A percentile compares a stretch with the other conserved stretches of the same genome.
phyloP scores from a whole-genome alignment of 2,329 filamentous ascomycete genomes.

The Claviceps pazoutovae region DNA sequence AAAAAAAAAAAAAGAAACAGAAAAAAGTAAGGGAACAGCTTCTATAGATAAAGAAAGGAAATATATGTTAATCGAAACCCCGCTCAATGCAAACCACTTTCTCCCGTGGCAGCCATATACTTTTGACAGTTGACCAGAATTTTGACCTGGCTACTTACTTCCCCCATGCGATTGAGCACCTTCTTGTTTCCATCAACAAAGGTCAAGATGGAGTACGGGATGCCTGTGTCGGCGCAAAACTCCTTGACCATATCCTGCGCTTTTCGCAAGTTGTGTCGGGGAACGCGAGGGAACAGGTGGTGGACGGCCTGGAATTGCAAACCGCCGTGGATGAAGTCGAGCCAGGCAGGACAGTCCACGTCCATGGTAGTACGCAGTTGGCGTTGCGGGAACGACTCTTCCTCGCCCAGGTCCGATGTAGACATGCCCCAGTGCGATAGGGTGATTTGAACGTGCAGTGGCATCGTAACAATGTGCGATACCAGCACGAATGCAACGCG shows the following conservation, averaged over 20 bases:
- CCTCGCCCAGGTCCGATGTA: slow-evolving; percentile 46
- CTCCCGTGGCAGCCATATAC: slow-evolving; percentile 33
- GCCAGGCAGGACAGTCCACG: slow-evolving; percentile 56
- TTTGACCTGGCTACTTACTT: slow-evolving; percentile 46
- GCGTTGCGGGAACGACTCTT: slow-evolving; percentile 54
- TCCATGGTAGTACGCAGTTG: slow-evolving; percentile 63
- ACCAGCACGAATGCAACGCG: slow-evolving; percentile 50
- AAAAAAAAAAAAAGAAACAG: background rate
- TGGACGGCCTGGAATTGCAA: slow-evolving; percentile 62
- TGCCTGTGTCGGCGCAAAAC: slow-evolving; percentile 50
- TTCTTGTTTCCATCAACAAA: slow-evolving; percentile 50
- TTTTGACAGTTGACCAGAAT: slow-evolving; percentile 44
- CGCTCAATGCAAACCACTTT: slow-evolving; percentile 22
- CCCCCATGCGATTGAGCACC: slow-evolving; percentile 32
- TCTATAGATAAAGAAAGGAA: background rate
- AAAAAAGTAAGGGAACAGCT: background rate
- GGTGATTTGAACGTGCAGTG: slow-evolving; percentile 58
- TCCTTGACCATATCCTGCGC: slow-evolving; percentile 45
- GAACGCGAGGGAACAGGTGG: slow-evolving; percentile 54
- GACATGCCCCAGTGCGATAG: slow-evolving; percentile 62
- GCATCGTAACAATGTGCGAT: slow-evolving; percentile 51
- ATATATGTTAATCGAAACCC: background rate
- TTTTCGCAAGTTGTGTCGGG: slow-evolving; percentile 51
- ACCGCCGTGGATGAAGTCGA: slow-evolving; percentile 60
- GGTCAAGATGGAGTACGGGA: slow-evolving; percentile 46